Evolutionary conservation across 345 rosid species (phyloP).

Genomic region (Aegle marmelos): DNA sequence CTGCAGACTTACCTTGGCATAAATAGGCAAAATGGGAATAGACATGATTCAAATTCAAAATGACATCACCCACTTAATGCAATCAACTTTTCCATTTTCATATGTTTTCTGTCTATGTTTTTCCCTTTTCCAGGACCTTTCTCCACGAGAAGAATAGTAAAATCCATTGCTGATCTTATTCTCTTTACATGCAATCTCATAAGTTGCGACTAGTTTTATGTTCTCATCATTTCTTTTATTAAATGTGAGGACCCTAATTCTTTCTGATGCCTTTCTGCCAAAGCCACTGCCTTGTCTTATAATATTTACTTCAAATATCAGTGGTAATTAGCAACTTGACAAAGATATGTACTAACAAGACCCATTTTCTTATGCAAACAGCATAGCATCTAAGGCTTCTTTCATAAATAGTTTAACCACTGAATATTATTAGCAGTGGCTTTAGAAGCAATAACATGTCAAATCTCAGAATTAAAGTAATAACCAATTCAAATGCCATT

Average conservation of each 20-base stretch:
- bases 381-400: constrained; percentile 18
- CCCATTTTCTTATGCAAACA: constrained; percentile 2
- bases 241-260: neutral
- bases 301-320: neutral
- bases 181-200: neutral
- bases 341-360: constrained; percentile 6
- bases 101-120: neutral
- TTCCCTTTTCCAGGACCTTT: neutral
- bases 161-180: neutral
- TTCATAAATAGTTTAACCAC: neutral
- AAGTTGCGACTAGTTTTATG: neutral
- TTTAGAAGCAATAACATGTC: constrained; percentile 8
- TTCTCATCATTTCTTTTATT: neutral
- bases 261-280: neutral
- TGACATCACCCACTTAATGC: constrained; percentile 6
- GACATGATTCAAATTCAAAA: neutral
- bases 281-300: neutral
- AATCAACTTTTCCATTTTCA: neutral
- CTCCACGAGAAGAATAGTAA: neutral
- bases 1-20: neutral
- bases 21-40: constrained; percentile 7
- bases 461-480: constrained; percentile 4
- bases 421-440: neutral
- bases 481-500: neutral
- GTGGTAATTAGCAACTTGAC: constrained; percentile 12